phyloP scores from a whole-genome alignment of 371 early-diverging fungal genomes.

The Mucor racemosus region DNA sequence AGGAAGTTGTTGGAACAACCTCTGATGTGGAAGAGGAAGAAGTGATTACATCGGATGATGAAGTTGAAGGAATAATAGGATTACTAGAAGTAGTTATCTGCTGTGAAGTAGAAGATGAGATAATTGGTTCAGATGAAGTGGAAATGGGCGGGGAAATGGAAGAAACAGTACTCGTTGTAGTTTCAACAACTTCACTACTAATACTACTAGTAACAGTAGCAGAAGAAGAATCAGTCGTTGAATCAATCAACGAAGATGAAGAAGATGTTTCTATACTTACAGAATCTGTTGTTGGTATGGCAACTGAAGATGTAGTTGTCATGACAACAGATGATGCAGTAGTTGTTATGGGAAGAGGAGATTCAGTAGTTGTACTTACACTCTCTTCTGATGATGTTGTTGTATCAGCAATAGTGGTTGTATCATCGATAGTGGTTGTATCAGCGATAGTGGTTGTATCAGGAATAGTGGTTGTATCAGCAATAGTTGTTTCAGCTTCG shows the following conservation, averaged over 20 bases:
- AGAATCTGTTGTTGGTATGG: constrained; percentile 7
- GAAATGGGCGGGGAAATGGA: not conserved
- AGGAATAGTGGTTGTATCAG: no score
- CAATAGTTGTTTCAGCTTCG: not conserved
- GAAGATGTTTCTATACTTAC: constrained; percentile 3
- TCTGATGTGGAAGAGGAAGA: not conserved
- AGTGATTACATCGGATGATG: not conserved
- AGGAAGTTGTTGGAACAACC: not conserved
- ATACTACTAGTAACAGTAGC: not conserved
- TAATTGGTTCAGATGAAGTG: constrained; percentile 5
- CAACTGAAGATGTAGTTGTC: not conserved
- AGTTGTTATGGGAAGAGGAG: not conserved
- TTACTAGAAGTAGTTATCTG: not conserved
- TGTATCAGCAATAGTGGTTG: constrained; percentile 9
- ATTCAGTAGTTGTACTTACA: not conserved
- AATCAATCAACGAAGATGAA: not conserved
- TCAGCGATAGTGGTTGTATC: no score
- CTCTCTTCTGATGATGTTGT: constrained; percentile 9
- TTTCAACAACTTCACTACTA: not conserved
- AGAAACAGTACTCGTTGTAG: not conserved
- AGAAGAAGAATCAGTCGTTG: not conserved
- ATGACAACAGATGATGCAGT: constrained; percentile 3
- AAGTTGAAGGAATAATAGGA: not conserved
- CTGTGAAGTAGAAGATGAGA: not conserved
- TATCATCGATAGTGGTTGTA: not conserved